phyloP scores from a whole-genome alignment of 2,329 filamentous ascomycete genomes.

The Monosporascus cannonballus region DNA sequence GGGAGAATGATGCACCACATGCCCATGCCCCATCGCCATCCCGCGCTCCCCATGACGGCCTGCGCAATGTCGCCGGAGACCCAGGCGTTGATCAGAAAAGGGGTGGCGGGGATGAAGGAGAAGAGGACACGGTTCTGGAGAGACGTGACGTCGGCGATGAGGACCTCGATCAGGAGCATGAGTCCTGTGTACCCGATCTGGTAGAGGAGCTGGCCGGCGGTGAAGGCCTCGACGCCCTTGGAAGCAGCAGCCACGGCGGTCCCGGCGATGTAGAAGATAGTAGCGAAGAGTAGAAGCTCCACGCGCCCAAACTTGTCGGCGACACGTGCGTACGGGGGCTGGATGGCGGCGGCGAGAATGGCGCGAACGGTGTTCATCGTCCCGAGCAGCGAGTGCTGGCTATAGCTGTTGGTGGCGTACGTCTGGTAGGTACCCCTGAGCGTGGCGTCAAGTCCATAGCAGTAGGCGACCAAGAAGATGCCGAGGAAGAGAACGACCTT shows the following conservation, averaged over 20 bases:
- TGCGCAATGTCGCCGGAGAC: conserved; percentile 51
- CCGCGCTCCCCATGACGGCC: conserved; percentile 41
- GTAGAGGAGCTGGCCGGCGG: conserved; percentile 53
- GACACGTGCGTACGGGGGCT: conserved; percentile 55
- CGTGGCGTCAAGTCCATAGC: conserved; percentile 51
- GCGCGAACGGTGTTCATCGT: conserved; percentile 53
- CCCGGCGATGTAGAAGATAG: conserved; percentile 49
- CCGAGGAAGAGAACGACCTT: conserved; percentile 47
- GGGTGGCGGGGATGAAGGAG: conserved; percentile 55
- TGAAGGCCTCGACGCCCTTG: conserved; percentile 43
- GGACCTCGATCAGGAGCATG: conserved; percentile 56
- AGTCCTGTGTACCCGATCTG: conserved; percentile 59
- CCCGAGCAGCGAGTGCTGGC: conserved; percentile 47
- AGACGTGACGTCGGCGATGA: conserved; percentile 59
- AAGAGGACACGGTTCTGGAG: conserved; percentile 57
- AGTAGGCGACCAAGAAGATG: conserved; percentile 55
- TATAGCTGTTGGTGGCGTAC: conserved; percentile 45
- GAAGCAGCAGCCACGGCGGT: conserved; percentile 52
- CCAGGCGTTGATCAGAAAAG: conserved; percentile 59
- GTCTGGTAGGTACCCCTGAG: conserved; percentile 48
- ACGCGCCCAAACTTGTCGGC: conserved; percentile 58
- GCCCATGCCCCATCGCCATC: conserved; percentile 58
- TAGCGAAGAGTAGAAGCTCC: conserved; percentile 49
- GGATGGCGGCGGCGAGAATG: conserved; percentile 53
- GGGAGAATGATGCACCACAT: conserved; percentile 61